Evolutionary conservation across 73 alveolate genomes (phyloP).

Genomic region (Symbiodinium pilosum): DNA sequence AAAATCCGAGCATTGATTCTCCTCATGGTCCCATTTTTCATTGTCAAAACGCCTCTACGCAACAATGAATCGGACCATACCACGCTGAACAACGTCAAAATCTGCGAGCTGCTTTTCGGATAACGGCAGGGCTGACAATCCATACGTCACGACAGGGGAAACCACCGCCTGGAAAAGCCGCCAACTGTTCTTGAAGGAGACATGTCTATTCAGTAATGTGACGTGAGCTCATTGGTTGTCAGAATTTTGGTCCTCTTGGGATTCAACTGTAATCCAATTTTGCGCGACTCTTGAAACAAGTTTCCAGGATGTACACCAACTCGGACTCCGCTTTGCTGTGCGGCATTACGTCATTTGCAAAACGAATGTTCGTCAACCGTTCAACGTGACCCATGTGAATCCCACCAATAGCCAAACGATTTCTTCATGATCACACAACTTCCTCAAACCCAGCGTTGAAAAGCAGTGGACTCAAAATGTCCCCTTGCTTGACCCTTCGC

Average conservation of each 20-base stretch:
- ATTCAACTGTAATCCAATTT: background rate
- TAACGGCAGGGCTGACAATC: too few species aligned
- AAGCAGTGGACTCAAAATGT: background rate
- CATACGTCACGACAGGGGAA: too few species aligned
- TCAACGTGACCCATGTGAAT: background rate
- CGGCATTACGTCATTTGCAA: background rate
- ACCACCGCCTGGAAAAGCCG: too few species aligned
- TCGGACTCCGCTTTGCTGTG: background rate
- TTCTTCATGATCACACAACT: background rate
- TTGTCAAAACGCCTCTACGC: too few species aligned
- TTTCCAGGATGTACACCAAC: background rate
- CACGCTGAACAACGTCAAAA: too few species aligned
- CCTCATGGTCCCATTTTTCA: too few species aligned
- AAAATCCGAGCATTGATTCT: too few species aligned
- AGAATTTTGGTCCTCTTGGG: background rate
- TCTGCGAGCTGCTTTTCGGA: too few species aligned
- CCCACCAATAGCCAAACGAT: background rate
- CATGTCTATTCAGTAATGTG: too few species aligned
- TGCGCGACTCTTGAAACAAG: background rate
- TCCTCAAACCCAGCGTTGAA: background rate
- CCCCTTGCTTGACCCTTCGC: background rate
- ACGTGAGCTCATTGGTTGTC: background rate
- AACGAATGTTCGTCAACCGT: background rate
- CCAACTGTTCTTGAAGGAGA: too few species aligned
- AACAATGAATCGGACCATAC: too few species aligned